A percentile compares a stretch with the other conserved stretches of the same genome.
These are phyloP conservation scores for Emergomyces africanus DNA, from an alignment of 2,329 filamentous ascomycete species.

Conservation along the genomic window DNA sequence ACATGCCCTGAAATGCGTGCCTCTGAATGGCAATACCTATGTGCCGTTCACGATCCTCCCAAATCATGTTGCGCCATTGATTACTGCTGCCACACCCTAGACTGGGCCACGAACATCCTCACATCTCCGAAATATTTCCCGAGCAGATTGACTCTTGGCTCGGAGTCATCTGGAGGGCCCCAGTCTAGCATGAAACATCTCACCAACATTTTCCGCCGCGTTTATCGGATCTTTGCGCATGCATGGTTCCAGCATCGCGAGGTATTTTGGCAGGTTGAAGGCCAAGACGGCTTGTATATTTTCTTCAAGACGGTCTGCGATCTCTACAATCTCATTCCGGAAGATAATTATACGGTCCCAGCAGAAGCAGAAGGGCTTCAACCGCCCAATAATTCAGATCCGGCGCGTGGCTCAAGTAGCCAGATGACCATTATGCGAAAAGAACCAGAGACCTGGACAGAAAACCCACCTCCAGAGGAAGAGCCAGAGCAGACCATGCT, in stretches of 20 bases:
- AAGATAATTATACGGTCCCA: constrained; percentile 92
- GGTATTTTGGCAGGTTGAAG: constrained; percentile 90
- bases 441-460: constrained; percentile 21
- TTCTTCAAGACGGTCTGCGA: constrained; percentile 98
- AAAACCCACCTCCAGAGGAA: neutral
- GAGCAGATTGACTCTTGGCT: constrained; percentile 56
- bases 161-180: constrained; percentile 28
- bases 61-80: constrained; percentile 98
- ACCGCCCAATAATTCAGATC: constrained; percentile 8
- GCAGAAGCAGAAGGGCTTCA: constrained; percentile 67
- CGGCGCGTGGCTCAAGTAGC: constrained; percentile 6
- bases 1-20: constrained; percentile 98
- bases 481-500: neutral
- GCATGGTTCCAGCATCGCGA: constrained; percentile 96
- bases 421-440: constrained; percentile 28
- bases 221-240: constrained; percentile 95
- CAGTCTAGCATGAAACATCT: constrained; percentile 50
- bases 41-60: constrained; percentile 90
- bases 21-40: constrained; percentile 97
- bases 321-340: constrained; percentile 72
- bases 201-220: constrained; percentile 84
- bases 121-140: constrained; percentile 94
- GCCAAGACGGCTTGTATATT: constrained; percentile 80
- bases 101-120: constrained; percentile 92
- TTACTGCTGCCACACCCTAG: constrained; percentile 96